A percentile compares a stretch with the other conserved stretches of the same genome.
These are phyloP conservation scores for Trichophaea hybrida DNA, from an alignment of 2,329 filamentous ascomycete species.

Conservation along the genomic window DNA sequence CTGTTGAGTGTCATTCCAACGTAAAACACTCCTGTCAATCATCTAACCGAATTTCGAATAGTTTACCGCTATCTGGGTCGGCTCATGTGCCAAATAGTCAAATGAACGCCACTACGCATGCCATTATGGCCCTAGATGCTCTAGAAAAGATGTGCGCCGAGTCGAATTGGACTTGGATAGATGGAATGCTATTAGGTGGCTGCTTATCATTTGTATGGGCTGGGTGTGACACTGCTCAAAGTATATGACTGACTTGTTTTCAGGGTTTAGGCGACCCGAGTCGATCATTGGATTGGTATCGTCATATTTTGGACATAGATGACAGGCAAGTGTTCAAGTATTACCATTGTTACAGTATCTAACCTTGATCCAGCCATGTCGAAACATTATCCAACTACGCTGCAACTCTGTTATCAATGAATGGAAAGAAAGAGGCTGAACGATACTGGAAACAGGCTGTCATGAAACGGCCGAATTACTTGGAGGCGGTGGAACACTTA, in stretches of 20 bases:
- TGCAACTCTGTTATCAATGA: slow-evolving; percentile 71
- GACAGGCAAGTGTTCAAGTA: slow-evolving; percentile 34
- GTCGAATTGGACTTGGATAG: slow-evolving; percentile 74
- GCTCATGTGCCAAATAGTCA: background rate
- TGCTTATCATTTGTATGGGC: slow-evolving; percentile 75
- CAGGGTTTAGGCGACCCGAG: slow-evolving; percentile 26
- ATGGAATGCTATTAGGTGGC: slow-evolving; percentile 80
- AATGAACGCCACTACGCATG: slow-evolving; percentile 28
- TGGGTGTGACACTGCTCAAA: slow-evolving; percentile 30
- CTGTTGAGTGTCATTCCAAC: background rate
- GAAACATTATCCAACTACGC: slow-evolving; percentile 91
- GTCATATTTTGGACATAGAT: slow-evolving; percentile 44
- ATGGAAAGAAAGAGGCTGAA: slow-evolving; percentile 70
- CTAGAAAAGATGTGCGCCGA: slow-evolving; percentile 63
- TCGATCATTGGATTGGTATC: slow-evolving; percentile 38
- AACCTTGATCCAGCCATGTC: slow-evolving; percentile 48
- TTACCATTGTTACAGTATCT: slow-evolving; percentile 9
- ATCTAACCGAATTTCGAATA: background rate
- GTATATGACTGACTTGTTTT: slow-evolving; percentile 10
- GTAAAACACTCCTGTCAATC: background rate
- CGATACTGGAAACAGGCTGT: slow-evolving; percentile 76
- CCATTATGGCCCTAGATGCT: slow-evolving; percentile 54
- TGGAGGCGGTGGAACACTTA: slow-evolving; percentile 90
- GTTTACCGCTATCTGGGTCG: background rate
- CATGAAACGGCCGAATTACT: slow-evolving; percentile 67